Conservation (phyloP, 2,329 filamentous ascomycete genomes). For the Colletotrichum trifolii region DNA sequence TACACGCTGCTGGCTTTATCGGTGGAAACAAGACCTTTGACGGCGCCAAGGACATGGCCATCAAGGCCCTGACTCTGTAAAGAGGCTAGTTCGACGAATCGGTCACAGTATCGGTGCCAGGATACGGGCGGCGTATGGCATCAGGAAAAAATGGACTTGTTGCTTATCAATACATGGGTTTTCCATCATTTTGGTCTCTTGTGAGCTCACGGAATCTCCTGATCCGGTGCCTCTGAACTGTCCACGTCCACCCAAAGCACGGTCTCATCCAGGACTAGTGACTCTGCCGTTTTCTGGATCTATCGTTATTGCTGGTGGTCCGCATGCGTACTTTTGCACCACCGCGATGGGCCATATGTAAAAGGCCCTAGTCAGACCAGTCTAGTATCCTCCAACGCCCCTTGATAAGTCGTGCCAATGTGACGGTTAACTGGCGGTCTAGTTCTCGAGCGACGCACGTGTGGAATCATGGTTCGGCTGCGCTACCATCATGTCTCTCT, state of each 20-base stretch:
- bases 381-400: not conserved
- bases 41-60: conserved; percentile 86
- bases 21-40: conserved; percentile 94
- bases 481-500: conserved; percentile 8
- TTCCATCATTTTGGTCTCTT: not conserved
- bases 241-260: no score
- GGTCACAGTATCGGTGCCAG: conserved; percentile 1
- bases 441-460: not conserved
- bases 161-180: conserved; percentile 29
- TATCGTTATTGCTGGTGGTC: not conserved
- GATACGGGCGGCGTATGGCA: conserved; percentile 32
- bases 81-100: conserved; percentile 2
- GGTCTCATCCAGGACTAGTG: no score
- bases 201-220: no score
- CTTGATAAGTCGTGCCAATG: no score
- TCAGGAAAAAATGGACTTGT: conserved; percentile 30
- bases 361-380: not conserved
- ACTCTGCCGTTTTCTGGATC: not conserved
- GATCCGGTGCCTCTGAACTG: no score
- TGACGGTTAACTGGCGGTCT: no score
- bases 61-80: conserved; percentile 69
- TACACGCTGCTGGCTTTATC: conserved; percentile 95
- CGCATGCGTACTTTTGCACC: conserved; percentile 1
- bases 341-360: not conserved
- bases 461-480: conserved; percentile 19